Evolutionary conservation across 2,329 filamentous ascomycete species (phyloP), one percentile per base, ranked within the genome.

Genomic region (Fusarium sp.): DNA sequence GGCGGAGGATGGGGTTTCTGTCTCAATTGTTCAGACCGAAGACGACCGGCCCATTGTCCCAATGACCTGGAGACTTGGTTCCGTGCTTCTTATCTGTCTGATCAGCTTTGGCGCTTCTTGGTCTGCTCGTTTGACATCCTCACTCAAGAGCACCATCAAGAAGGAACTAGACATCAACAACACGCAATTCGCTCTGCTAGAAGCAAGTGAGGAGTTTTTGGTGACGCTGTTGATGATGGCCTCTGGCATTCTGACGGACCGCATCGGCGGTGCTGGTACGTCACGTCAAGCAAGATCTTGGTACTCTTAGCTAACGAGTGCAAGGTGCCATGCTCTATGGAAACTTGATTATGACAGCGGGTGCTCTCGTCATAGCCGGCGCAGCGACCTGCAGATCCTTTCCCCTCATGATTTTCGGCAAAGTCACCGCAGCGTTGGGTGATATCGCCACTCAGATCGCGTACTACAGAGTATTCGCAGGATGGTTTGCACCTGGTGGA

Each of bases 11-110:
- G 11, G 7, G 9, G 3, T 27, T 3, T 52, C 49, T 12, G 18
- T 5, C 12, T 37, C 44, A 7, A 4, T n/a, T 3, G 0, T 0
- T 15, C 38, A 21, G 12, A n/a, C 12, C 21, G 38, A 15, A 39
- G 29, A 49, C 4, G 29, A 35, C 23, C 48, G 48, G 0, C n/a
- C 18, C 7, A n/a, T 54, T 29, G 25, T 54, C 5, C 35, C 51
- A 2, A 29, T 54, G 51, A 23, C 33, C 2, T 54, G 35, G 51
- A 29, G 51, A 12, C 51, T 39, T 29, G 25, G 23, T 0, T 54
- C 51, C 0, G 51, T 54, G 5, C 35, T 54, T 0, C 35, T 54
- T 2, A 54, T 54, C 4, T 54, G 51, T 3, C 19, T 39, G 0
- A 54, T 54, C 23, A 54, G 35, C 51, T 54, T 54, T 1, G 51